Percentiles rank a stretch among this genome's conserved stretches.
Conservation (phyloP, 2,329 filamentous ascomycete genomes). For the Trichophaea hybrida region DNA sequence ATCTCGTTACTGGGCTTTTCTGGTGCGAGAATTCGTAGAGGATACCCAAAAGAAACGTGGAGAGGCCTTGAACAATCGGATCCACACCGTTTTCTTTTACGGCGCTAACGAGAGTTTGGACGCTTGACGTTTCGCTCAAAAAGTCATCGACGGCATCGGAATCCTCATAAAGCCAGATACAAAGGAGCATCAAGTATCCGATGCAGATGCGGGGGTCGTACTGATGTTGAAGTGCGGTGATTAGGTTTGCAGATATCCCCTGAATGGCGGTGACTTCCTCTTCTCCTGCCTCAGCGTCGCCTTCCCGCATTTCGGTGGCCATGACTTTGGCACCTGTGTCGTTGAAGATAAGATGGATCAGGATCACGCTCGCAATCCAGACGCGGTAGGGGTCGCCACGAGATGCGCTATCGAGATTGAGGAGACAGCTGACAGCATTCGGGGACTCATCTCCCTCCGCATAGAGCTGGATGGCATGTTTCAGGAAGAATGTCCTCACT, state of each 20-base stretch:
- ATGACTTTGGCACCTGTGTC: slow-evolving; percentile 63
- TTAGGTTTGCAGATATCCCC: slow-evolving; percentile 70
- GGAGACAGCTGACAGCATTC: slow-evolving; percentile 73
- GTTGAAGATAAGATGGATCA: slow-evolving; percentile 74
- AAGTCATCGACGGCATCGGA: slow-evolving; percentile 86
- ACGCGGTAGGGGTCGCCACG: slow-evolving; percentile 61
- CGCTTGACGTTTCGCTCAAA: slow-evolving; percentile 74
- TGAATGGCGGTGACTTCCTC: slow-evolving; percentile 93
- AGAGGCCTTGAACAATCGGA: slow-evolving; percentile 63
- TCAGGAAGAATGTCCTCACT: slow-evolving; percentile 72
- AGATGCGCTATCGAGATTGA: slow-evolving; percentile 47
- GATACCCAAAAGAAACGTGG: slow-evolving; percentile 69
- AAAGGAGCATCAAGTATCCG: slow-evolving; percentile 78
- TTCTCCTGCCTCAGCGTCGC: slow-evolving; percentile 75
- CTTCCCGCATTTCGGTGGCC: slow-evolving; percentile 72
- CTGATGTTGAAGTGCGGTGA: slow-evolving; percentile 58
- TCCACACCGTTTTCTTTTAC: slow-evolving; percentile 50
- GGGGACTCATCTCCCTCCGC: slow-evolving; percentile 43
- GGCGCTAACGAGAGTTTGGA: slow-evolving; percentile 71
- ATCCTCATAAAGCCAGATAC: slow-evolving; percentile 84
- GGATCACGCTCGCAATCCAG: slow-evolving; percentile 78
- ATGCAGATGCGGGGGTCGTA: slow-evolving; percentile 68
- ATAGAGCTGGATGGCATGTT: slow-evolving; percentile 79
- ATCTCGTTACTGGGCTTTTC: slow-evolving; percentile 76
- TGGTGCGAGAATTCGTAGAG: slow-evolving; percentile 96